phyloP scores from a whole-genome alignment of 805 yeast species.

The Yarrowia deformans region DNA sequence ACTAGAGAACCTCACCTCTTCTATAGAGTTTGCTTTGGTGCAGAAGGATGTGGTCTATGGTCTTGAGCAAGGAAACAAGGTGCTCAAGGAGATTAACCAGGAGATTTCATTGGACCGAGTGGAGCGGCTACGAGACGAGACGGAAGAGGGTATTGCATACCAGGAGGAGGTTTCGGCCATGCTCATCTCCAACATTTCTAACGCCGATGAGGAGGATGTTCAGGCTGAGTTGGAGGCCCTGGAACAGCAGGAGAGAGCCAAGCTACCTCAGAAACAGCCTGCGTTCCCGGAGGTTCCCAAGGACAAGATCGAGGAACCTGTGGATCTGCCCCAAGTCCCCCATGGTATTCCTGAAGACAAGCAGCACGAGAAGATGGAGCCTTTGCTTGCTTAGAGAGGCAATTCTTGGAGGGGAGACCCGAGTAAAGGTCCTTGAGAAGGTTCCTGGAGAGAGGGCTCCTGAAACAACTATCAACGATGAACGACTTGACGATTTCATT shows the following conservation, averaged over 20 bases:
- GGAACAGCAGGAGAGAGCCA: constrained; percentile 43
- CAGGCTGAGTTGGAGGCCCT: constrained; percentile 49
- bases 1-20: constrained; percentile 66
- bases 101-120: constrained; percentile 81
- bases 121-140: constrained; percentile 83
- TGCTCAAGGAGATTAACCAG: constrained; percentile 73
- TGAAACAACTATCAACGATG: not conserved
- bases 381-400: constrained; percentile 1
- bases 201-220: constrained; percentile 50
- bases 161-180: constrained; percentile 62
- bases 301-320: constrained; percentile 6
- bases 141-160: constrained; percentile 79
- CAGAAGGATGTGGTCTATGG: constrained; percentile 87
- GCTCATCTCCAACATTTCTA: constrained; percentile 51
- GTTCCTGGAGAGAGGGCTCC: not conserved
- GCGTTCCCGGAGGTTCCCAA: constrained; percentile 21
- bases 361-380: constrained; percentile 26
- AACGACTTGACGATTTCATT: not conserved
- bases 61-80: constrained; percentile 77
- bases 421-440: no score
- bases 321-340: constrained; percentile 23
- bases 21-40: constrained; percentile 84
- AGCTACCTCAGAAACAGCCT: constrained; percentile 7
- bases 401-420: not conserved
- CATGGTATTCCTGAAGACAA: constrained; percentile 1